A percentile compares a stretch with the other conserved stretches of the same genome.
Evolutionary conservation across 169 alveolate species (phyloP).

Genomic region (Prorocentrum cordatum): DNA sequence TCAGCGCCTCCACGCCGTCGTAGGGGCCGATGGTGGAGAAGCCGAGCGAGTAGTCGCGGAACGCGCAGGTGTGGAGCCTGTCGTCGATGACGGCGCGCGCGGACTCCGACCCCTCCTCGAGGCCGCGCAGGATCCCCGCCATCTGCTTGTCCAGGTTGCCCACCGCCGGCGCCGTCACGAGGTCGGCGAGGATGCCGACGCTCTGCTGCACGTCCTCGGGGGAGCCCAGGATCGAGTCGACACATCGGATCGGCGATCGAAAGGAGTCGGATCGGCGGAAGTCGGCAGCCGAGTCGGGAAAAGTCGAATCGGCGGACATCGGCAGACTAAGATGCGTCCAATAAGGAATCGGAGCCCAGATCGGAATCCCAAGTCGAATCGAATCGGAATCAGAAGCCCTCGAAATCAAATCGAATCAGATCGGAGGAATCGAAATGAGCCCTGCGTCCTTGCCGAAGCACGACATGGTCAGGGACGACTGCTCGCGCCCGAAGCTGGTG

Average conservation of each 20-base stretch:
- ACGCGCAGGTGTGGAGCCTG: constrained; percentile 65
- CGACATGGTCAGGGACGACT: neutral
- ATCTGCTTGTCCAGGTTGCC: constrained; percentile 41
- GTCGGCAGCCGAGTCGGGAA: too few species aligned
- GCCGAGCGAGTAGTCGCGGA: constrained; percentile 63
- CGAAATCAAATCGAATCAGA: neutral
- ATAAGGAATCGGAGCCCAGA: neutral
- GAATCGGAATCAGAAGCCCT: neutral
- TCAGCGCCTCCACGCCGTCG: constrained; percentile 13
- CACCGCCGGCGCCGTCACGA: constrained; percentile 30
- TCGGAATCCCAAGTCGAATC: neutral
- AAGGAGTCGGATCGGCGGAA: too few species aligned
- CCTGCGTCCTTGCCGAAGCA: neutral
- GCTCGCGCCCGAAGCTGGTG: constrained; percentile 40
- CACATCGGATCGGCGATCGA: too few species aligned
- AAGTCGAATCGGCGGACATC: neutral
- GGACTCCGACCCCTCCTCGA: constrained; percentile 34
- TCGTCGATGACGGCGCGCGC: constrained; percentile 54
- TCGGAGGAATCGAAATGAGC: neutral
- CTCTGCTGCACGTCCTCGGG: neutral
- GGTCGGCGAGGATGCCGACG: constrained; percentile 54
- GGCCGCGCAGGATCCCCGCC: constrained; percentile 11
- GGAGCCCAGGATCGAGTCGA: neutral
- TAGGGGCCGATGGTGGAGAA: constrained; percentile 42
- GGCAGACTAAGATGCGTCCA: neutral